Conservation (phyloP, 805 yeast species). For the Dipodascopsis uninucleata region DNA sequence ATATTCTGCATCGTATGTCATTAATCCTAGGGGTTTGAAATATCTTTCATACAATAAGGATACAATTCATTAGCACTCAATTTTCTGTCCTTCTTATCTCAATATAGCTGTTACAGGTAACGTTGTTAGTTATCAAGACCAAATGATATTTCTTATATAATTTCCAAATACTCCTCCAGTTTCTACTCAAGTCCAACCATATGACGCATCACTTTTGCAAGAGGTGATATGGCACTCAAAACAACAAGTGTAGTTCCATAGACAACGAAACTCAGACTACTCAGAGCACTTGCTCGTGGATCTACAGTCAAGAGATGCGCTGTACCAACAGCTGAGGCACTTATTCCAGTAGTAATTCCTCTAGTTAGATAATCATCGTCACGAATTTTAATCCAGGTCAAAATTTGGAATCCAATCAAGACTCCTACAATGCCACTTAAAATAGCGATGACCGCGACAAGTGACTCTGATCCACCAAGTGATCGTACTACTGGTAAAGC, state of each 20-base stretch:
- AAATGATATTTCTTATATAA: no score
- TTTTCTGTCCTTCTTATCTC: no score
- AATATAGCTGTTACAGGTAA: no score
- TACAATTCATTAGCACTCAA: no score
- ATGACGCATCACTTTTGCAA: conserved; percentile 46
- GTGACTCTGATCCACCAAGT: conserved; percentile 62
- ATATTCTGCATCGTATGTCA: no score
- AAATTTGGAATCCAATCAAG: conserved; percentile 55
- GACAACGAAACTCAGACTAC: conserved; percentile 63
- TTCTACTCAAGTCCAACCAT: conserved; percentile 47
- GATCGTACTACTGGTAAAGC: conserved; percentile 72
- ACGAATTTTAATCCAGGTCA: conserved; percentile 48
- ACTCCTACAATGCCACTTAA: conserved; percentile 75
- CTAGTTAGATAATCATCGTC: conserved; percentile 67
- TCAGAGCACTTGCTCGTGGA: conserved; percentile 78
- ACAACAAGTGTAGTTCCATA: conserved; percentile 74
- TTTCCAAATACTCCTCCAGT: no score
- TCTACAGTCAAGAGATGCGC: conserved; percentile 66
- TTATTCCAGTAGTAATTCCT: conserved; percentile 72
- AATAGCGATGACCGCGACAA: conserved; percentile 77
- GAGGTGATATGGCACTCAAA: conserved; percentile 56
- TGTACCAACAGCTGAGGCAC: conserved; percentile 80
- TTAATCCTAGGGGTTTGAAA: no score
- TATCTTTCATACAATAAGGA: no score
- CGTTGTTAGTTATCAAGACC: no score